phyloP scores from a whole-genome alignment of 2,329 filamentous ascomycete species.

The Colletotrichum sp. region DNA sequence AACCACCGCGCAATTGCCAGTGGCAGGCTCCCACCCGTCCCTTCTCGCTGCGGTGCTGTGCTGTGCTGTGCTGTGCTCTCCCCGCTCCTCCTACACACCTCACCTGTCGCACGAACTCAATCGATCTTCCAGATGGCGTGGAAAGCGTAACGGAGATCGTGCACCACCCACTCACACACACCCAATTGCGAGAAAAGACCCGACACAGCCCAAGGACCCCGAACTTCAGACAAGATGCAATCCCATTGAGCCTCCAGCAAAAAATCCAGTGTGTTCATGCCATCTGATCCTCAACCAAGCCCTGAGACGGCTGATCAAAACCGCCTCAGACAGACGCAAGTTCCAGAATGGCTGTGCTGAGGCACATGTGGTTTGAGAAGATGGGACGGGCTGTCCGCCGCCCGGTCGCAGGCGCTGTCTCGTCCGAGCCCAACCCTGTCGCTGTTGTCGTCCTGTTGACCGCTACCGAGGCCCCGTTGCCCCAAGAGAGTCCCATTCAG shows the following conservation, averaged over 20 bases:
- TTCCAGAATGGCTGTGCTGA: conserved; percentile 29
- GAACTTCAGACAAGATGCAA: conserved; percentile 8
- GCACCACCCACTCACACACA: background rate
- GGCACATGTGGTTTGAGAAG: conserved; percentile 33
- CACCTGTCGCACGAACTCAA: conserved; percentile 13
- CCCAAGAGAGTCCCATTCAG: background rate
- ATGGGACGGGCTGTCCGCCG: conserved; percentile 14
- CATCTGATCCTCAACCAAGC: conserved; percentile 18
- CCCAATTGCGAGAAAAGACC: background rate
- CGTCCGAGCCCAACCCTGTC: conserved; percentile 2
- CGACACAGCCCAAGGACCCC: conserved; percentile 4
- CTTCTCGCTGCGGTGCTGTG: background rate
- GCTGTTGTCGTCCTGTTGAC: background rate
- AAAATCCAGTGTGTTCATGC: conserved; percentile 6
- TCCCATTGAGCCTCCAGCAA: background rate
- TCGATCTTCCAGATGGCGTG: conserved; percentile 18
- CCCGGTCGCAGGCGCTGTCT: conserved; percentile 14
- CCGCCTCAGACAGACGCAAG: conserved; percentile 18
- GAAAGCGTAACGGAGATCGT: conserved; percentile 10
- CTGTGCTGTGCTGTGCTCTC: background rate
- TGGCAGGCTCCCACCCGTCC: background rate
- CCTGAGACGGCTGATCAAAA: conserved; percentile 30
- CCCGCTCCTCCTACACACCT: background rate
- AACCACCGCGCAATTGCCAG: background rate
- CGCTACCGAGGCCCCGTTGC: background rate